These are phyloP conservation scores for Phialophora verrucosa DNA, from an alignment of 2,329 filamentous ascomycete genomes.

Conservation along the genomic window DNA sequence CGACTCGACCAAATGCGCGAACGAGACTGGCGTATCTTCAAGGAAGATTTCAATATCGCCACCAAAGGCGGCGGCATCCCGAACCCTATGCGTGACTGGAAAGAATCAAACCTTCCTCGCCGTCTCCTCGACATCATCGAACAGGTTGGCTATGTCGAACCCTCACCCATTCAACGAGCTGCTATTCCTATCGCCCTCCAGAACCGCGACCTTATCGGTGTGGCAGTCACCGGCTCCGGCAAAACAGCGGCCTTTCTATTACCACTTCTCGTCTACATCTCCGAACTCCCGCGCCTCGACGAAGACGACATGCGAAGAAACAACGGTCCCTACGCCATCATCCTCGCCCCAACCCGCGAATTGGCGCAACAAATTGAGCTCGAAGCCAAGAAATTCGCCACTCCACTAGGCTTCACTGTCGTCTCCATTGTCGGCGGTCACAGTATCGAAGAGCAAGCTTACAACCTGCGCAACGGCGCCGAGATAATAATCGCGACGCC, in stretches of 20 bases:
- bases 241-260: constrained; percentile 96
- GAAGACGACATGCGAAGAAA: constrained; percentile 84
- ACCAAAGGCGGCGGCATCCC: constrained; percentile 92
- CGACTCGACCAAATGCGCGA: constrained; percentile 90
- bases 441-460: constrained; percentile 90
- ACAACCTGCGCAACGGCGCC: constrained; percentile 85
- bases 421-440: constrained; percentile 99
- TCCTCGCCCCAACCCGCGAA: constrained; percentile 94
- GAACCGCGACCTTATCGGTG: constrained; percentile 93
- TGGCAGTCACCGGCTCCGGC: constrained; percentile 96
- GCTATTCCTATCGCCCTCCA: constrained; percentile 95
- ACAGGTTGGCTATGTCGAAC: constrained; percentile 86
- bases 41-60: constrained; percentile 96
- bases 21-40: constrained; percentile 99
- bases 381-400: constrained; percentile 91
- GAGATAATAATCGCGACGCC: constrained; percentile 99
- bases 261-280: constrained; percentile 92
- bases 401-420: constrained; percentile 87
- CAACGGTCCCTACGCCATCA: constrained; percentile 95
- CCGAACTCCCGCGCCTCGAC: constrained; percentile 81
- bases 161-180: constrained; percentile 88
- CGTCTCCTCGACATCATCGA: constrained; percentile 80
- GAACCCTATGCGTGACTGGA: constrained; percentile 95
- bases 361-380: constrained; percentile 96
- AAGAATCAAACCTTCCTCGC: constrained; percentile 79